Conservation (phyloP, 2,329 filamentous ascomycete genomes). For the Lithohypha guttulata region DNA sequence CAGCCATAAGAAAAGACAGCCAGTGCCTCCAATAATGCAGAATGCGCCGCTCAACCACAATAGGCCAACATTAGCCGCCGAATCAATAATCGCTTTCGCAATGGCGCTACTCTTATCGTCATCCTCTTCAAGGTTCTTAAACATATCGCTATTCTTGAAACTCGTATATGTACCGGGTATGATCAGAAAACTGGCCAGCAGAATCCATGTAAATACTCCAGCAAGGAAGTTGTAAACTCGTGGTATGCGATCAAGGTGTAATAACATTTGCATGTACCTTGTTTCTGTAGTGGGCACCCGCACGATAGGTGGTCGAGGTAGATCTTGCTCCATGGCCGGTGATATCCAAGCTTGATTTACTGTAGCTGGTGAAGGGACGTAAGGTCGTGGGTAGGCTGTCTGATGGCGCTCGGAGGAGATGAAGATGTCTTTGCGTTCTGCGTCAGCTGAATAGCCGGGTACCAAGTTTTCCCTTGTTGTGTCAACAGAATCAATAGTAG, state of each 20-base stretch:
- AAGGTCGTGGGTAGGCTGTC: constrained; percentile 5
- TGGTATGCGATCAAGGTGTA: constrained; percentile 26
- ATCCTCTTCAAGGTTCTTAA: constrained; percentile 20
- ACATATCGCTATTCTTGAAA: constrained; percentile 25
- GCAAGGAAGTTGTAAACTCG: constrained; percentile 35
- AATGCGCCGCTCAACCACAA: constrained; percentile 36
- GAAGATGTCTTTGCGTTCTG: constrained; percentile 4
- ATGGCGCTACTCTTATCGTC: constrained; percentile 22
- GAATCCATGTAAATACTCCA: constrained; percentile 37
- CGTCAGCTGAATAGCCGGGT: not conserved
- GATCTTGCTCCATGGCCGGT: constrained; percentile 6
- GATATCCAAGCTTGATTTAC: constrained; percentile 8
- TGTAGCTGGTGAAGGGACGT: constrained; percentile 7
- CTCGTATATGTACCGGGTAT: constrained; percentile 44
- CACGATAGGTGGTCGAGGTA: constrained; percentile 9
- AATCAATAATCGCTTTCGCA: constrained; percentile 25
- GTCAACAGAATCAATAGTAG: constrained; percentile 13
- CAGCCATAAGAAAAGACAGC: constrained; percentile 36
- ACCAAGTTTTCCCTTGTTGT: constrained; percentile 1
- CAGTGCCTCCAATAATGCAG: constrained; percentile 32
- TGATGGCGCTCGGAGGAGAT: constrained; percentile 5
- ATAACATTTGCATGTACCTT: constrained; percentile 23
- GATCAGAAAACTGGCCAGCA: constrained; percentile 44
- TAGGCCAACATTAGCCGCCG: constrained; percentile 30
- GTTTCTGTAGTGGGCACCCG: constrained; percentile 18